phyloP scores from a whole-genome alignment of 1,139 yeast species.

The Ogataea hybrid region DNA sequence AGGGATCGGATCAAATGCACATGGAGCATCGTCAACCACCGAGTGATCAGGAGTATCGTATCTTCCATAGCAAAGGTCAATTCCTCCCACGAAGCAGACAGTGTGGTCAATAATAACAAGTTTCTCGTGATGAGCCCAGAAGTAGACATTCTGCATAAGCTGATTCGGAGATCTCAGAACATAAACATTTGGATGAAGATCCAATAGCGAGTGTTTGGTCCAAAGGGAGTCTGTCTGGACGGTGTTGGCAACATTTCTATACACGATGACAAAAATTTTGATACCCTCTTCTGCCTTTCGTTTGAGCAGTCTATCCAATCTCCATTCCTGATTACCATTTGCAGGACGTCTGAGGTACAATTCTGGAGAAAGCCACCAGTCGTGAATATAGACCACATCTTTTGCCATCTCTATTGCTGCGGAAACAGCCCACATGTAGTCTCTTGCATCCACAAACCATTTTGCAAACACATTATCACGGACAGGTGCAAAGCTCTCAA shows the following conservation, averaged over 20 bases:
- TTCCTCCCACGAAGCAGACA: conserved; percentile 90
- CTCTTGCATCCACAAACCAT: conserved; percentile 97
- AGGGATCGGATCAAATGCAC: conserved; percentile 36
- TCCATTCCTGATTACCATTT: conserved; percentile 90
- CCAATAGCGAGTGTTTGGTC: conserved; percentile 89
- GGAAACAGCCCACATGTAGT: conserved; percentile 94
- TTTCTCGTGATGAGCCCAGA: conserved; percentile 99
- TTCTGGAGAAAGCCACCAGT: conserved; percentile 99
- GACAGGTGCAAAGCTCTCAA: conserved; percentile 90
- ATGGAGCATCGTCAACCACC: conserved; percentile 65
- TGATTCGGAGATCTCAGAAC: conserved; percentile 96
- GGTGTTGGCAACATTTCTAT: conserved; percentile 90
- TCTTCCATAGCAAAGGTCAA: conserved; percentile 93
- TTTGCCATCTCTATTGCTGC: conserved; percentile 91
- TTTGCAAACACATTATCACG: conserved; percentile 84
- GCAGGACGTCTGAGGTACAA: conserved; percentile 91
- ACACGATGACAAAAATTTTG: conserved; percentile 88
- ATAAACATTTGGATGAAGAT: conserved; percentile 81
- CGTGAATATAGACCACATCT: conserved; percentile 92
- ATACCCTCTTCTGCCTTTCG: conserved; percentile 95
- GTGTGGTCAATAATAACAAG: conserved; percentile 84
- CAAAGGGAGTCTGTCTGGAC: conserved; percentile 93
- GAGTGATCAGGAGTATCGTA: conserved; percentile 97
- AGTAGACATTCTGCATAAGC: conserved; percentile 84
- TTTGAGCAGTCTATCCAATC: conserved; percentile 84